A percentile compares a stretch with the other conserved stretches of the same genome.
Conservation (phyloP, 306 rosid genomes). For the Nissolia schottii region DNA sequence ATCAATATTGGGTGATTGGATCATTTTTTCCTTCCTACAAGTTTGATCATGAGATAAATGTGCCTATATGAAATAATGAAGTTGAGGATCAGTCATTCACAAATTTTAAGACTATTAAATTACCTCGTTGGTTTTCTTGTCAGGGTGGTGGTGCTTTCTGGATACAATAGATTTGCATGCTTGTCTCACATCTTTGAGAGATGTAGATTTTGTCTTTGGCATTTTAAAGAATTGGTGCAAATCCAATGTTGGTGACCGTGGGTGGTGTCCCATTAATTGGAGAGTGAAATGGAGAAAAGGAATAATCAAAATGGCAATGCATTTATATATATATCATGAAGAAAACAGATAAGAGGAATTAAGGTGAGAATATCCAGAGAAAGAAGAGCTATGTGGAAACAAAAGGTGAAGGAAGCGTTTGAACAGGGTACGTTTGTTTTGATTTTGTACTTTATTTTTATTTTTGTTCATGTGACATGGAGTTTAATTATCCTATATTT, state of each 20-base stretch:
- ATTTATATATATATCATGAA: background rate
- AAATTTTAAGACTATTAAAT: background rate
- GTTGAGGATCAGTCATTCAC: background rate
- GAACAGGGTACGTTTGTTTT: background rate
- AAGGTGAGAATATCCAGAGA: conserved; percentile 19
- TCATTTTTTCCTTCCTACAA: background rate
- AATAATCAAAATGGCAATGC: background rate
- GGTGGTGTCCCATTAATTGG: conserved; percentile 47
- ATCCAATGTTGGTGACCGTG: conserved; percentile 47
- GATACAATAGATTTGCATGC: conserved; percentile 38
- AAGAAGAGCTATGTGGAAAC: background rate
- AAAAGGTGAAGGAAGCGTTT: conserved; percentile 5
- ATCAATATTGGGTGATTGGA: background rate
- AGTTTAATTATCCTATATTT: conserved; percentile 20
- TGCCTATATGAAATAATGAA: background rate
- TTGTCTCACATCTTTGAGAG: conserved; percentile 59
- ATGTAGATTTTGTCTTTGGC: conserved; percentile 36
- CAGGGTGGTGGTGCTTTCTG: background rate
- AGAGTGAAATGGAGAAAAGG: background rate
- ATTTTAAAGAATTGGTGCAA: conserved; percentile 46
- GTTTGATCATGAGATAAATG: background rate
- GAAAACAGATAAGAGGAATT: background rate
- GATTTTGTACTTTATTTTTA: background rate
- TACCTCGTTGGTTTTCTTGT: conserved; percentile 33
- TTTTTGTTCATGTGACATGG: conserved; percentile 6